Evolutionary conservation across 2,329 filamentous ascomycete genomes (phyloP).

Genomic region (Mariannaea sp.): DNA sequence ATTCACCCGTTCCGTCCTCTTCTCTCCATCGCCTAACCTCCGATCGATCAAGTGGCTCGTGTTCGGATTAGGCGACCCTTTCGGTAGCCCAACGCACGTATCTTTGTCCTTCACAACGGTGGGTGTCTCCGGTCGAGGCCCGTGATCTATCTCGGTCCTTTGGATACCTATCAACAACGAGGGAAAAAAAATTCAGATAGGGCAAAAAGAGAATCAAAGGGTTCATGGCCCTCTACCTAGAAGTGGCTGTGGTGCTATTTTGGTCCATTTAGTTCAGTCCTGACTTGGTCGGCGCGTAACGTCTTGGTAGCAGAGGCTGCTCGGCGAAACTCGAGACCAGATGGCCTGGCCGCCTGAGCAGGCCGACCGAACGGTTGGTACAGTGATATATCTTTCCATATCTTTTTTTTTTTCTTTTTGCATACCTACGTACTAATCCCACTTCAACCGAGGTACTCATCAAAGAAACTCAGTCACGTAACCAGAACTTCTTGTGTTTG

Average conservation of each 20-base stretch:
- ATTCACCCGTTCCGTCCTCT: not conserved
- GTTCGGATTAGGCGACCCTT: conserved; percentile 5
- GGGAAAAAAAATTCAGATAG: too few species aligned
- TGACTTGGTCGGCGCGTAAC: conserved; percentile 11
- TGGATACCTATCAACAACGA: too few species aligned
- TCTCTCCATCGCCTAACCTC: not conserved
- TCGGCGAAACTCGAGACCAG: conserved; percentile 9
- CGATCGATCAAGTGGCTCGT: conserved; percentile 5
- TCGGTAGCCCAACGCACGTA: not conserved
- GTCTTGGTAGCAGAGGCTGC: conserved; percentile 14
- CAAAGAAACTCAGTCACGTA: not conserved
- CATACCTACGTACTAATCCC: too few species aligned
- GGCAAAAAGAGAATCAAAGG: too few species aligned
- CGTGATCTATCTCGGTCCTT: too few species aligned
- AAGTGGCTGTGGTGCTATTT: conserved; percentile 35
- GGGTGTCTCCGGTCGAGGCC: too few species aligned
- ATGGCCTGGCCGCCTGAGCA: conserved; percentile 8
- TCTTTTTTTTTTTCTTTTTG: not conserved
- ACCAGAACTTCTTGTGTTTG: not conserved
- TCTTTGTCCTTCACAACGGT: too few species aligned
- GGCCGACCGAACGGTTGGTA: conserved; percentile 5
- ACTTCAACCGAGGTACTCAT: not conserved
- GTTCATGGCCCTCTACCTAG: too few species aligned
- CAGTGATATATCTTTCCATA: too few species aligned
- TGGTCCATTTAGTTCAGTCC: conserved; percentile 8